Evolutionary conservation across 2,329 filamentous ascomycete genomes (phyloP), one percentile per base, ranked within the genome.

Genomic region (Talaromyces sp.): DNA sequence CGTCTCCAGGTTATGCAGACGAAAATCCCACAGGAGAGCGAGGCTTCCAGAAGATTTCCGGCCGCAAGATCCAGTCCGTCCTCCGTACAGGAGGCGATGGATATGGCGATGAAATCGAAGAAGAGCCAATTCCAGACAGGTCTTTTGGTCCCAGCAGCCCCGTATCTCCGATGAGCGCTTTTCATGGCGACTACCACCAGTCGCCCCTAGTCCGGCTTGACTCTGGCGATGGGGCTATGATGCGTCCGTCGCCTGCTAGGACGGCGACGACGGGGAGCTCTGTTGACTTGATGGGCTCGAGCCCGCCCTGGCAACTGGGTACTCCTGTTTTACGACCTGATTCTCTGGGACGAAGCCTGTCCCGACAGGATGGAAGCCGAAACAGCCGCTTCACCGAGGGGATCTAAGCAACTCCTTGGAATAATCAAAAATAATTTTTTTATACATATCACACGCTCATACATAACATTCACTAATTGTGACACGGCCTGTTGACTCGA

Each of bases 21-120:
- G 2, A 61, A 71, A 12, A 75, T 2, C 68, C 64, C 18, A 67
- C 75, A 7, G 76, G 75, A 56, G 79, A 82, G 63, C 76, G 78
- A 8, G 79, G 80, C 3, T 82, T 82, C 64, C 79, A 81, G 63
- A 81, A 80, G 65, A 75, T 82, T 28, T 78, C 78, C 7, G 80
- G 80, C 10, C 72, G 80, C 31, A 82, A 82, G 61, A 76, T 82
- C 18, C 72, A 75, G 14, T 76, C 79, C 2, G 79, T 80, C 3
- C 69, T 81, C n/a, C 73, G 73, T 18, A 75, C 76, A 28, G 78
- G 78, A 10, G 79, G 79, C 31, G 79, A 81, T 64, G 78, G 78
- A 1, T 81, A 76, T 65, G 78, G 78, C 31, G 75, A 76, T 23
- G 69, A 69, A 9, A 58, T 72, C 5, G 71, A 69, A 53, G 71